These are phyloP conservation scores for Aquanectria penicillioides DNA, from an alignment of 2,329 filamentous ascomycete genomes.

Conservation along the genomic window DNA sequence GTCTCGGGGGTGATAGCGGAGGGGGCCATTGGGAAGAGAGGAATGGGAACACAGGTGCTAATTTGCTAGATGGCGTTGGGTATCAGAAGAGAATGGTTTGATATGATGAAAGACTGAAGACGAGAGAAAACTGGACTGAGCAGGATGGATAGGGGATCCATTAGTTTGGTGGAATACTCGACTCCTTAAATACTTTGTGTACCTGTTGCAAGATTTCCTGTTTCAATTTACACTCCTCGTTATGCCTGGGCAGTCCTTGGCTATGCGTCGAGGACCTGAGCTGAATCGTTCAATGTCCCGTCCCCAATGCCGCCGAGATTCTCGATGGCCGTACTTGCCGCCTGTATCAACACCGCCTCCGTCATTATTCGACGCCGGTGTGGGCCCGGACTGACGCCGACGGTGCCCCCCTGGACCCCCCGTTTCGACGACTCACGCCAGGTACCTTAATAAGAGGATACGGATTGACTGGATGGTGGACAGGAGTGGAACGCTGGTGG, in stretches of 20 bases:
- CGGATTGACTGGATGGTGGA: constrained; percentile 21
- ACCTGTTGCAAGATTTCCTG: constrained; percentile 3
- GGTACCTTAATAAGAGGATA: constrained; percentile 24
- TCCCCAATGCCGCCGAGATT: constrained; percentile 14
- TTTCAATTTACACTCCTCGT: constrained; percentile 2
- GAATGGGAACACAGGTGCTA: not conserved
- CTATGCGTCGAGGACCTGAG: constrained; percentile 5
- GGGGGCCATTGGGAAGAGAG: constrained; percentile 46
- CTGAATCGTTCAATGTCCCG: constrained; percentile 19
- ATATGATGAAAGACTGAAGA: constrained; percentile 5
- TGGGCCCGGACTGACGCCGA: constrained; percentile 27
- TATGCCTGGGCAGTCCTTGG: constrained; percentile 10
- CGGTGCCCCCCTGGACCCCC: constrained; percentile 1
- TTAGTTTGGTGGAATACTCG: constrained; percentile 14
- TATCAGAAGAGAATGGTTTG: constrained; percentile 12
- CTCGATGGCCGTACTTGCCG: constrained; percentile 23
- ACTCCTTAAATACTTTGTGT: constrained; percentile 31
- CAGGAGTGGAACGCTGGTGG: constrained; percentile 34
- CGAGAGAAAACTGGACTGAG: constrained; percentile 10
- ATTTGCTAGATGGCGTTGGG: constrained; percentile 4
- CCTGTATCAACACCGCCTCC: constrained; percentile 35
- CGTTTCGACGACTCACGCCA: constrained; percentile 20
- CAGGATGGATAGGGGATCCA: too few relatives aligned
- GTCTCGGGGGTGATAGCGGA: constrained; percentile 48
- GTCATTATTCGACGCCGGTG: constrained; percentile 30